Conservation (phyloP, 495 filamentous ascomycete genomes). For the Hypomontagnella monticulosa region DNA sequence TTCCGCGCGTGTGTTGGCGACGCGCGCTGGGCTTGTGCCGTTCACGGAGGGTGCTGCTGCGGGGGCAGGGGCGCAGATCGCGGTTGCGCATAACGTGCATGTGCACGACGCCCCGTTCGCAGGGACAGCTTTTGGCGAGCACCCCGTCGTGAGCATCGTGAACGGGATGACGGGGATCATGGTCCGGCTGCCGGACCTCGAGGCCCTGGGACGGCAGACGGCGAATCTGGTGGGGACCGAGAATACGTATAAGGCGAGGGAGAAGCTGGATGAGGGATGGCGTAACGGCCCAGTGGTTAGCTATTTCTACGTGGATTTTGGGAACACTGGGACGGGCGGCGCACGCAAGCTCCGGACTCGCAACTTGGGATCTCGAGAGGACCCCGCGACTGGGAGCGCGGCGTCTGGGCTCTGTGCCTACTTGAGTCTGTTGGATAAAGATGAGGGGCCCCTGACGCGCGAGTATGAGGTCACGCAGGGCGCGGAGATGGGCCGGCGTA, state of each 20-base stretch:
- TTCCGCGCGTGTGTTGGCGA: constrained; percentile 55
- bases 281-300: constrained; percentile 56
- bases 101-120: constrained; percentile 58
- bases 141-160: constrained; percentile 68
- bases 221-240: constrained; percentile 42
- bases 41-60: constrained; percentile 22
- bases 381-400: constrained; percentile 73
- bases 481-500: constrained; percentile 76
- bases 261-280: constrained; percentile 66
- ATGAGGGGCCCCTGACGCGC: constrained; percentile 42
- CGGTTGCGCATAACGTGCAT: constrained; percentile 71
- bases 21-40: constrained; percentile 66
- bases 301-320: constrained; percentile 63
- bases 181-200: constrained; percentile 57
- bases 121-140: background rate
- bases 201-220: constrained; percentile 51
- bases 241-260: constrained; percentile 23
- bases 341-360: constrained; percentile 41
- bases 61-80: constrained; percentile 41
- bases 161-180: constrained; percentile 72
- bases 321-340: constrained; percentile 38
- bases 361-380: constrained; percentile 68
- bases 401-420: constrained; percentile 64
- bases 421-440: constrained; percentile 54
- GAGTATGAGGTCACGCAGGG: constrained; percentile 70